Evolutionary conservation across 2,329 filamentous ascomycete genomes (phyloP), one percentile per base, ranked within the genome.

Genomic region (Penicillium sp.): DNA sequence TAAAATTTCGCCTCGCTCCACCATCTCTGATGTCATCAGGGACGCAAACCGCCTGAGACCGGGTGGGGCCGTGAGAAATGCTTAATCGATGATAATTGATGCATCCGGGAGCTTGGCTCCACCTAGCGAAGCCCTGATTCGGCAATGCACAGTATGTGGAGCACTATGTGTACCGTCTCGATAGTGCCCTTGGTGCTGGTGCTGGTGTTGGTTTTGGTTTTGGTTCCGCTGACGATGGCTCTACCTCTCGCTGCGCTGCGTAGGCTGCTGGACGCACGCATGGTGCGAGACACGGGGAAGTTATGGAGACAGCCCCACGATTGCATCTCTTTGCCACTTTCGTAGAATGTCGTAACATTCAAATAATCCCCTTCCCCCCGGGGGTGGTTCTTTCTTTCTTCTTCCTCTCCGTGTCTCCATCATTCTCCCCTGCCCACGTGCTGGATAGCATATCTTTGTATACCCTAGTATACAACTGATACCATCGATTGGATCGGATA

Each of bases 11-110:
- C 32, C 32, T 20, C n/a, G 17, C 29, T 43, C 44, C 43, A 41
- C 26, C 36, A 3, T 17, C 34, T 8, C 36, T 63, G 60, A 63
- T 62, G 55, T 63, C 61, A 62, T 61, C 52, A 55, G 61, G 58
- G 60, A 61, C 56, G 52, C 55, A 53, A 50, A 44, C 54, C 49
- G 46, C 46, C 20, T 32, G 27, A 3, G 44, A 18, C 17, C 49
- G 9, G 29, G 29, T 29, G 49, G 55, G 60, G 37, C 17, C 13
- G 33, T 49, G 47, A 55, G 52, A 55, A 64, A 69, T 68, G 66
- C 65, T 68, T 69, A 67, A 63, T 59, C 51, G 42, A 60, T 46
- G 54, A 50, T 64, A 53, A 63, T 66, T 65, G 65, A 68, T 65
- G 67, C 64, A 64, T 67, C 39, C 65, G 60, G 58, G 49, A 48